These are phyloP conservation scores for Shiraia sp. DNA, from an alignment of 2,329 filamentous ascomycete species.

Conservation along the genomic window DNA sequence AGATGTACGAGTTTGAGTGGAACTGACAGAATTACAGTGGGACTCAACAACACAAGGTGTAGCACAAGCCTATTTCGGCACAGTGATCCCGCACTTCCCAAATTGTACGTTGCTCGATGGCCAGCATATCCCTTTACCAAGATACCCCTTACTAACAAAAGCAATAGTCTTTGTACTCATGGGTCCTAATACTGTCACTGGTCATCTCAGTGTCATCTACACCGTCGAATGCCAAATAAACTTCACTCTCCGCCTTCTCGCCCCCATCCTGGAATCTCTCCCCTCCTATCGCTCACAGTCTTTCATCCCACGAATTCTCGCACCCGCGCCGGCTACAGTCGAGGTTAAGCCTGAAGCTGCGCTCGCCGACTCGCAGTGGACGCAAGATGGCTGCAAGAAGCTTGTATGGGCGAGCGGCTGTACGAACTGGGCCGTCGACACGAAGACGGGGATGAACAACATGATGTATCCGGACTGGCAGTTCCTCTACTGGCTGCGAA, in stretches of 20 bases:
- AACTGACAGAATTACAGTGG: conserved; percentile 38
- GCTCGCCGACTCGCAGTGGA: conserved; percentile 40
- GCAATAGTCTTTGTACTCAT: conserved; percentile 30
- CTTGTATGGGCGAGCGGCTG: conserved; percentile 57
- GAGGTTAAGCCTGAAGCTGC: conserved; percentile 46
- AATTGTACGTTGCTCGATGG: too few relatives aligned
- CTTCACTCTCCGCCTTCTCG: conserved; percentile 49
- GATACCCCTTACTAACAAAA: too few relatives aligned
- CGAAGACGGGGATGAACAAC: conserved; percentile 52
- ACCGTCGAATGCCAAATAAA: conserved; percentile 58
- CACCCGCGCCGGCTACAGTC: conserved; percentile 30
- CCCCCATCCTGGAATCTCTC: conserved; percentile 46
- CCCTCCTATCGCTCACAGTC: conserved; percentile 28
- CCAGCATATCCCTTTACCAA: too few relatives aligned
- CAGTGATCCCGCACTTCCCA: conserved; percentile 46
- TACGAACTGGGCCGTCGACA: conserved; percentile 57
- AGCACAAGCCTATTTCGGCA: conserved; percentile 54
- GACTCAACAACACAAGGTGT: conserved; percentile 40
- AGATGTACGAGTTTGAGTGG: too few relatives aligned
- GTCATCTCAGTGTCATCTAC: conserved; percentile 56
- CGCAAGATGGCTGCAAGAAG: conserved; percentile 48
- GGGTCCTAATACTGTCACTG: conserved; percentile 50
- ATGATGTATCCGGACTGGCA: conserved; percentile 60
- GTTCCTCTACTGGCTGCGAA: conserved; percentile 54
- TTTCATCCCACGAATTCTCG: conserved; percentile 24